Conservation (phyloP, 2,329 filamentous ascomycete genomes). For the Rhynchosporium graminicola region DNA sequence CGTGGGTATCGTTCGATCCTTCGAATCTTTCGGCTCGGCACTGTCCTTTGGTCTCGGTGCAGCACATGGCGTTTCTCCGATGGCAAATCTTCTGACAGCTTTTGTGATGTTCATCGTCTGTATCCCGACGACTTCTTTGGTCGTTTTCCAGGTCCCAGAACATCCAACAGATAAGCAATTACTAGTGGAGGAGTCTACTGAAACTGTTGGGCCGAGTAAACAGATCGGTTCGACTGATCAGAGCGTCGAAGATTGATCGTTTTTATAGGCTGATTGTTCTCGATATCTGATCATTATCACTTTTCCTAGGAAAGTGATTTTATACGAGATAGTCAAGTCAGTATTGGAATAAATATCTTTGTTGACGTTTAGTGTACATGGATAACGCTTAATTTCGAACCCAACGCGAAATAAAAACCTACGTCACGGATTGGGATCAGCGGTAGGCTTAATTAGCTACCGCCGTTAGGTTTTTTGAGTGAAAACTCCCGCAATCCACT, state of each 20-base stretch:
- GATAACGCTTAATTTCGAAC: too few relatives aligned
- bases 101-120: constrained; percentile 50
- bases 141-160: constrained; percentile 23
- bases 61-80: constrained; percentile 45
- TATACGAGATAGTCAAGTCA: too few relatives aligned
- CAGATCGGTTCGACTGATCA: background rate
- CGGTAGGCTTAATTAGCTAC: too few relatives aligned
- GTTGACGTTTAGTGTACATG: too few relatives aligned
- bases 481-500: too few relatives aligned
- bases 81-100: constrained; percentile 51
- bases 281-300: too few relatives aligned
- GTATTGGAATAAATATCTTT: too few relatives aligned
- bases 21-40: constrained; percentile 51
- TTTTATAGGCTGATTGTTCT: too few relatives aligned
- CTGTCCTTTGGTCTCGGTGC: constrained; percentile 52
- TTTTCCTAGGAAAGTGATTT: too few relatives aligned
- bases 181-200: constrained; percentile 6
- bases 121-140: constrained; percentile 22
- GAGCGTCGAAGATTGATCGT: background rate
- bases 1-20: constrained; percentile 50
- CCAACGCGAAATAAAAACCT: too few relatives aligned
- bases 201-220: background rate
- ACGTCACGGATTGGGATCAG: too few relatives aligned
- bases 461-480: too few relatives aligned
- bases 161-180: constrained; percentile 18